Evolutionary conservation across 1,284 basidiomycete genomes (phyloP).

Genomic region (Anthracocystis panici-leucophaei): DNA sequence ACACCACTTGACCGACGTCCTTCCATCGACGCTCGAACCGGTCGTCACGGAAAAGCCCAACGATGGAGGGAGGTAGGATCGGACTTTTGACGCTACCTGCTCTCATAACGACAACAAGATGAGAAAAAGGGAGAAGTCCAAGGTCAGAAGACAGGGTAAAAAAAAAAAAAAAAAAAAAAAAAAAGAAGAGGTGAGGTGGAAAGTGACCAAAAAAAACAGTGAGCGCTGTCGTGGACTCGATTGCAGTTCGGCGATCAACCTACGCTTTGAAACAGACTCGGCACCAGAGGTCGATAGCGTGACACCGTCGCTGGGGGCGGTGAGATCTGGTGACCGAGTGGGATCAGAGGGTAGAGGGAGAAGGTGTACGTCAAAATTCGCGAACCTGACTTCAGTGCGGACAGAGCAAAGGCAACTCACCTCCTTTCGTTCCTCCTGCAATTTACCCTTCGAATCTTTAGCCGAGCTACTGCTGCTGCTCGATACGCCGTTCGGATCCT

Average conservation of each 20-base stretch:
- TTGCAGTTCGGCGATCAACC: conserved; percentile 1
- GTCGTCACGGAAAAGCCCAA: conserved; percentile 8
- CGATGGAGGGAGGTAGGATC: conserved; percentile 36
- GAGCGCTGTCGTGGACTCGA: conserved; percentile 5
- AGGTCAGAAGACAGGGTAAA: conserved; percentile 6
- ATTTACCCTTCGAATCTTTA: neutral
- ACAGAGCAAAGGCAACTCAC: conserved; percentile 10
- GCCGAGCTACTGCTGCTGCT: neutral
- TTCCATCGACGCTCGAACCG: conserved; percentile 2
- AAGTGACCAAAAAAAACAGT: neutral
- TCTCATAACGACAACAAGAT: neutral
- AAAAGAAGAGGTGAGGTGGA: neutral
- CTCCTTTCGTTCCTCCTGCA: conserved; percentile 11
- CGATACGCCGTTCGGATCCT: neutral
- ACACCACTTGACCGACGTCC: conserved; percentile 36
- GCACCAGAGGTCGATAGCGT: conserved; percentile 37
- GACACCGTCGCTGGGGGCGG: conserved; percentile 14
- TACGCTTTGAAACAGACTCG: conserved; percentile 43
- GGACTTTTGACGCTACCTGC: conserved; percentile 26
- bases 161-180: neutral
- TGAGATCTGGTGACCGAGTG: conserved; percentile 15
- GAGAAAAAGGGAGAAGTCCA: neutral
- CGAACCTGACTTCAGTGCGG: neutral
- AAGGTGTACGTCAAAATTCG: conserved; percentile 11
- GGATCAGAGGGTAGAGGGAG: neutral